Conservation (phyloP, 768 basidiomycete genomes). For the Leccinum barrowsii region DNA sequence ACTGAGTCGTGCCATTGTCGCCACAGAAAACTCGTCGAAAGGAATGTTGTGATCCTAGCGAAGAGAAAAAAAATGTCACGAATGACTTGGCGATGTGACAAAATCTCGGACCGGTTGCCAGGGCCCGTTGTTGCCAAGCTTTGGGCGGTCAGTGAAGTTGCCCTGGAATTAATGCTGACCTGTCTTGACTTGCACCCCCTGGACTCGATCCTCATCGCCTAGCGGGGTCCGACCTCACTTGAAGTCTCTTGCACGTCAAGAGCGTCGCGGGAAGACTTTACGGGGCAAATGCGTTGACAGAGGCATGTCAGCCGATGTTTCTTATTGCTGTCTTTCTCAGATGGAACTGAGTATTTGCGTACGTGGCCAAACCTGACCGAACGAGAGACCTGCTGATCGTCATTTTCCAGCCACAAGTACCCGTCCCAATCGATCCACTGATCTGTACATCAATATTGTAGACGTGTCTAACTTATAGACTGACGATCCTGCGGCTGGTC, state of each 20-base stretch:
- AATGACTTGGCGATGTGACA: not conserved
- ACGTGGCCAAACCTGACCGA: not conserved
- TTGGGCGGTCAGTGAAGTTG: not conserved
- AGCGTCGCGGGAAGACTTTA: not conserved
- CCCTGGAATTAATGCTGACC: not conserved
- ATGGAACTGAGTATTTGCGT: not conserved
- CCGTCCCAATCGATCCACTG: not conserved
- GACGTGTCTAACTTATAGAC: not conserved
- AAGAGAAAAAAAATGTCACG: not conserved
- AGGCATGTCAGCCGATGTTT: not conserved
- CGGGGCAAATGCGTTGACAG: not conserved
- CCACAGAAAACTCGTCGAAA: not conserved
- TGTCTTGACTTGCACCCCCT: not conserved
- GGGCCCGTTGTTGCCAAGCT: not conserved
- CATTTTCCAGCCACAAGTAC: not conserved
- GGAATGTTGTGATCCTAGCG: not conserved
- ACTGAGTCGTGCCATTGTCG: not conserved
- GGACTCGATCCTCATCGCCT: not conserved
- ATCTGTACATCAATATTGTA: not conserved
- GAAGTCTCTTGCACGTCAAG: not conserved
- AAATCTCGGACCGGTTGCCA: not conserved
- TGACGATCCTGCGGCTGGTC: not conserved
- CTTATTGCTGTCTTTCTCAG: not conserved
- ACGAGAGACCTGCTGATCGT: not conserved
- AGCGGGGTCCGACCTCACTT: not conserved